Conservation (phyloP, 345 rosid species). For the Dovyalis caffra region DNA sequence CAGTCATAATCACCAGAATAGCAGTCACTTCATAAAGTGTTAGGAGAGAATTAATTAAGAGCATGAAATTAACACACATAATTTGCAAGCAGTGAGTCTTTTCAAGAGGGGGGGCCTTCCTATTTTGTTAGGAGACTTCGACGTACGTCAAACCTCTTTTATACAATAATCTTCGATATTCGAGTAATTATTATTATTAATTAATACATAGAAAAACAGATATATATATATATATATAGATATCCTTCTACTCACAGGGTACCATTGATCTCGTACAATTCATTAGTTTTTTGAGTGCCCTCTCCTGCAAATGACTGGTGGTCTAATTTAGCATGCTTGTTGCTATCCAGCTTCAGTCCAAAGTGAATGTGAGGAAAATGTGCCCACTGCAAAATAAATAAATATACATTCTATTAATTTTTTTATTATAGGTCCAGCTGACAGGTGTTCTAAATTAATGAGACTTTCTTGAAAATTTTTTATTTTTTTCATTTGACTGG, state of each 20-base stretch:
- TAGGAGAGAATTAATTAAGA: not conserved
- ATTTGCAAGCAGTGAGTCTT: too few species aligned
- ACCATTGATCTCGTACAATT: conserved; percentile 36
- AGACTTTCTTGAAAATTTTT: too few species aligned
- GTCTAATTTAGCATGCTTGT: conserved; percentile 58
- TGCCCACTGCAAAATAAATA: conserved; percentile 63
- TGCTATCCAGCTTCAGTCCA: conserved; percentile 81
- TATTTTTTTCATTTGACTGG: too few species aligned
- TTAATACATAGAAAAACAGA: conserved; percentile 17
- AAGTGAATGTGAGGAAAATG: conserved; percentile 96
- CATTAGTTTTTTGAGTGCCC: conserved; percentile 57
- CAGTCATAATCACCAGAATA: conserved; percentile 13
- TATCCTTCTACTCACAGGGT: conserved; percentile 1
- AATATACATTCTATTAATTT: not conserved
- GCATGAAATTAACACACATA: conserved; percentile 5
- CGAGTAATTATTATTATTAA: not conserved
- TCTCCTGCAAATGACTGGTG: conserved; percentile 53
- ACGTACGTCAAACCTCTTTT: too few species aligned
- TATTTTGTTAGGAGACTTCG: too few species aligned
- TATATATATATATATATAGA: not conserved
- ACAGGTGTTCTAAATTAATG: too few species aligned
- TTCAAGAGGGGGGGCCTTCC: too few species aligned
- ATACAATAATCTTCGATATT: not conserved
- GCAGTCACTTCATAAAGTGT: conserved; percentile 10
- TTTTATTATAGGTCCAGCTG: too few species aligned